Percentiles rank a stretch among this genome's conserved stretches.
These are phyloP conservation scores for Tetraselmis chui DNA, from an alignment of 139 green algal genomes.

Conservation along the genomic window DNA sequence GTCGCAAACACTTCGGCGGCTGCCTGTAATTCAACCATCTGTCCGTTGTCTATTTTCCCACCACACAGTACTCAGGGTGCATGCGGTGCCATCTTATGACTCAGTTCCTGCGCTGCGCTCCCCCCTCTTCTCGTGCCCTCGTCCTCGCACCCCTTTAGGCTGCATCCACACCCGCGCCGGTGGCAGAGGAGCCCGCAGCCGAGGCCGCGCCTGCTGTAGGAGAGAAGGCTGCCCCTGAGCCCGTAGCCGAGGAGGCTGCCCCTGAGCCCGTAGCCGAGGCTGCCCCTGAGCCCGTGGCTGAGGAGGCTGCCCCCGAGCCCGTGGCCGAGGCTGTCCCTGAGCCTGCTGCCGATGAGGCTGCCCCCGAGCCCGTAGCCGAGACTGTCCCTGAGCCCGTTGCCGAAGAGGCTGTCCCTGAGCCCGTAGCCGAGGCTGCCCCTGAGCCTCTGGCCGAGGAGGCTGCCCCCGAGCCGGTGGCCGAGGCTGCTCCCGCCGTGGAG, in stretches of 20 bases:
- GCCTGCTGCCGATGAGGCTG: slow-evolving; percentile 13
- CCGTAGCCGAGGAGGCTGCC: neutral
- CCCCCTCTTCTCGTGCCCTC: too few species aligned
- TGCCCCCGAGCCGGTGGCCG: neutral
- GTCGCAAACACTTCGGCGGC: too few species aligned
- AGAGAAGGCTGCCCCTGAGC: neutral
- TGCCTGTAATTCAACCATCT: too few species aligned
- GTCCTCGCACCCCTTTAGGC: too few species aligned
- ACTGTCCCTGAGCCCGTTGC: neutral
- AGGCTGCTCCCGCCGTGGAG: slow-evolving; percentile 16
- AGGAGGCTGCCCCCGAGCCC: slow-evolving; percentile 10
- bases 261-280: slow-evolving; percentile 14
- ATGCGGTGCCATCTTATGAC: too few species aligned
- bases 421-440: slow-evolving; percentile 7
- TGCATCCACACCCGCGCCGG: neutral
- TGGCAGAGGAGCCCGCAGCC: neutral
- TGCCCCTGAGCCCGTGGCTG: slow-evolving; percentile 3
- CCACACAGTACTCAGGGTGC: too few species aligned
- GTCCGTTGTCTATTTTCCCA: too few species aligned
- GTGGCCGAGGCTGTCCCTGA: slow-evolving; percentile 12
- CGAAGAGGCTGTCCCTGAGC: slow-evolving; percentile 6
- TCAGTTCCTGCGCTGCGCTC: too few species aligned
- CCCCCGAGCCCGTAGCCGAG: neutral
- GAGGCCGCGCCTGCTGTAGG: neutral
- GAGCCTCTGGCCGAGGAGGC: slow-evolving; percentile 4